Evolutionary conservation across 1,139 yeast species (phyloP), one percentile per base, ranked within the genome.

Genomic region (Debaryomyces psychrophilus): DNA sequence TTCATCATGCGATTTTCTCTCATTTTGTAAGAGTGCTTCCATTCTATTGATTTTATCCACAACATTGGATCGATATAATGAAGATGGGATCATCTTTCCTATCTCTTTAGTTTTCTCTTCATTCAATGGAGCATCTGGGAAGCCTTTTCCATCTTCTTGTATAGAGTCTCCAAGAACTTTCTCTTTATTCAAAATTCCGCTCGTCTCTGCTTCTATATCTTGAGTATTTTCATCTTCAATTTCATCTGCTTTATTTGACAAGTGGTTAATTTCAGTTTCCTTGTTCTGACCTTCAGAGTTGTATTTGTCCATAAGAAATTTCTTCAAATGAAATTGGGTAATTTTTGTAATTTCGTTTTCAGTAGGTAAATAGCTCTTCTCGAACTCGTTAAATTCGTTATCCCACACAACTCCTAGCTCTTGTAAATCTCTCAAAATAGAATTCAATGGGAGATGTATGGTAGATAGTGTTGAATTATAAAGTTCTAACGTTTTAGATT

Each of bases 281-380:
- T 49, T 51, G 7, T 60, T 62, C 25, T 62, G 65, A 18, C 57
- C 66, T 35, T 64, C 66, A 25, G 71, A 65, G 44, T 73, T 65
- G 43, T 71, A 68, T 48, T 68, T 71, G 48, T 79, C 90, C 56
- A 81, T 65, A 57, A 93, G 84, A 46, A 90, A 77, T 55, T 84
- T 88, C 50, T 85, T 82, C 59, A 95, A 72, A 60, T 93, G 99
- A 55, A 86, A 86, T 11, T 96, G 89, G 2, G 99, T 92, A 40
- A 93, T 87, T 50, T 90, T 77, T 7, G 96, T 86, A 54, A 95
- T 88, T 74, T 95, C 99, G 59, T 87, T 89, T 64, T 95, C 99
- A 12, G 96, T 84, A 0, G 98, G 98, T 50, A 93, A 78, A 59
- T 79, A 93, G 25, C 75, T 76, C 44, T 78, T 78, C 52, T 89